Evolutionary conservation across 176 grass and related monocot species (phyloP), one percentile per base, ranked within the genome.

Genomic region (Phragmites australis): DNA sequence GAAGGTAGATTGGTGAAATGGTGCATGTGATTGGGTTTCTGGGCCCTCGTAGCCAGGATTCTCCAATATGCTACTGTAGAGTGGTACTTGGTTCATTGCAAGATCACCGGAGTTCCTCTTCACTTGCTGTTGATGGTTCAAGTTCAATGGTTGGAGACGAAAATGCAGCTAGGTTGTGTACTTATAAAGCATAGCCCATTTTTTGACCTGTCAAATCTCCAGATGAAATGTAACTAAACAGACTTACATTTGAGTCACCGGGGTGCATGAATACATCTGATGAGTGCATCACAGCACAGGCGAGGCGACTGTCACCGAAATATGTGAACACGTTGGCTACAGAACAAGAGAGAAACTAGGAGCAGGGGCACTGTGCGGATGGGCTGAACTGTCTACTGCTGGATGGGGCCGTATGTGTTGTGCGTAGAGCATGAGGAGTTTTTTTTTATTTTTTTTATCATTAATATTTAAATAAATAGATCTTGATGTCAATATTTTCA

Each of bases 1-100:
- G 15, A 67, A 55, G 10, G 65, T 14, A 50, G n/a, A 73, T 62
- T 21, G 23, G 58, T 62, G 51, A 70, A 77, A 85, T 40, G 68
- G 65, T 50, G 29, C 65, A 82, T 84, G 85, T 74, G 76, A 81
- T 27, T 84, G 7, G 29, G 32, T 70, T 85, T 67, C 56, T 70
- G 61, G 23, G 79, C 17, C 76, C 79, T 73, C 22, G n/a, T 61
- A 40, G n/a, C n/a, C n/a, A n/a, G 18, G 68, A 41, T 64, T 82
- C 56, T 52, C 51, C 56, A 32, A 25, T 58, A 23, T 16, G 16
- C 2, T 44, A 32, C 59, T 34, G 16, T 49, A 26, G 65, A 46
- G 32, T 53, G 6, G 19, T 39, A 8, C 41, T 19, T 63, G 14
- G 6, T 64, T 22, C 31, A 39, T 1, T 79, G 31, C 45, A 66